These are phyloP conservation scores for Kokia cookei DNA, from an alignment of 441 rosid genomes.

Conservation along the genomic window DNA sequence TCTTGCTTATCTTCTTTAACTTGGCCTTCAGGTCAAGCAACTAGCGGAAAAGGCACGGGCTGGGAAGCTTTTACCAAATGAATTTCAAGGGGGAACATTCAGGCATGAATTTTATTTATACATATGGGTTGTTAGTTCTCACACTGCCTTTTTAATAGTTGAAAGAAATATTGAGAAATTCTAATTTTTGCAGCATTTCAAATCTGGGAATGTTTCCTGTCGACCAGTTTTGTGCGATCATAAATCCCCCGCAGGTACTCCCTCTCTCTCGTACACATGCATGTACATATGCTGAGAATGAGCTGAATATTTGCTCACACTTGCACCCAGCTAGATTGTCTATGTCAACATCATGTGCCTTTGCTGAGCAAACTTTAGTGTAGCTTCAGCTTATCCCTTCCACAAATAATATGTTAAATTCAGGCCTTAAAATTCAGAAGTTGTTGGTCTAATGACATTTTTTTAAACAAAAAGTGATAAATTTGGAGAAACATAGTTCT, in stretches of 20 bases:
- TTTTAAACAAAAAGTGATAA: not conserved
- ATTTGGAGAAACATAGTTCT: not conserved
- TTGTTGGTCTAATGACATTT: not conserved
- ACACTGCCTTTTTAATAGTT: conserved; percentile 8
- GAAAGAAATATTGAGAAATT: conserved; percentile 1
- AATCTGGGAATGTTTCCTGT: conserved; percentile 99
- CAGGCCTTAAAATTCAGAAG: not conserved
- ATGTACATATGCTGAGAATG: not conserved
- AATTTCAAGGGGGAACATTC: conserved; percentile 97
- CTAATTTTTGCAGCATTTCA: conserved; percentile 72
- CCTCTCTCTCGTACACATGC: conserved; percentile 5
- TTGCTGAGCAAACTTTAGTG: not conserved
- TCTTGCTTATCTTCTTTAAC: conserved; percentile 4
- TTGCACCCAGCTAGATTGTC: not conserved
- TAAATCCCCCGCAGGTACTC: conserved; percentile 92
- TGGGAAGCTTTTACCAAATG: conserved; percentile 87
- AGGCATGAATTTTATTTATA: conserved; percentile 37
- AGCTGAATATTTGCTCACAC: not conserved
- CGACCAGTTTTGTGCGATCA: conserved; percentile 83
- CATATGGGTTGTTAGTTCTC: not conserved
- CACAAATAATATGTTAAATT: not conserved
- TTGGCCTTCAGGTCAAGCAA: conserved; percentile 69
- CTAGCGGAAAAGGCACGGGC: conserved; percentile 90
- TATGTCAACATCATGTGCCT: not conserved
- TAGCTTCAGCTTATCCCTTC: not conserved